phyloP scores from a whole-genome alignment of 495 filamentous ascomycete species.

The Daldinia grandis region DNA sequence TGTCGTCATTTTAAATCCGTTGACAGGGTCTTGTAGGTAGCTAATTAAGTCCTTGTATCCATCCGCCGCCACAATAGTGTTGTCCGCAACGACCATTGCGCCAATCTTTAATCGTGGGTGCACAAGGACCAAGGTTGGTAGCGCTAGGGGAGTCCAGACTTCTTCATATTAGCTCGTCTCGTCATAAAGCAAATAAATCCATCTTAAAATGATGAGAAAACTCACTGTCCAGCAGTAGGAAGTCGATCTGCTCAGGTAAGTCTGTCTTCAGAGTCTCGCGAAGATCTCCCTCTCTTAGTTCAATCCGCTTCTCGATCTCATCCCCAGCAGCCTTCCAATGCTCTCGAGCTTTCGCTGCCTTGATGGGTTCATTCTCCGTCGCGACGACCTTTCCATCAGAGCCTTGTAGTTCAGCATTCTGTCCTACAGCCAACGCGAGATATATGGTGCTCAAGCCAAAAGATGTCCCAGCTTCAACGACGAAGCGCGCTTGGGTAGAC shows the following conservation, averaged over 20 bases:
- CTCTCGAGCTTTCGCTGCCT: conserved; percentile 54
- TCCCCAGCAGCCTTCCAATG: conserved; percentile 60
- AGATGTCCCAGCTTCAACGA: conserved; percentile 66
- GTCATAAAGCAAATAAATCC: not conserved
- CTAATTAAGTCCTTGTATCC: conserved; percentile 47
- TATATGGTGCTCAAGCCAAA: conserved; percentile 70
- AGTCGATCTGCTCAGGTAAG: conserved; percentile 56
- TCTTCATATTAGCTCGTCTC: conserved; percentile 8
- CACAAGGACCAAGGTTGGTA: conserved; percentile 59
- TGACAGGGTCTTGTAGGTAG: conserved; percentile 40
- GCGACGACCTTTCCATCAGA: conserved; percentile 57
- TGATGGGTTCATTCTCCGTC: conserved; percentile 62
- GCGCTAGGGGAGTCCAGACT: conserved; percentile 64
- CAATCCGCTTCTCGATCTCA: conserved; percentile 55
- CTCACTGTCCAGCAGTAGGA: conserved; percentile 65
- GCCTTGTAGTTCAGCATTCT: conserved; percentile 41
- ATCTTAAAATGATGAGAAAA: not conserved
- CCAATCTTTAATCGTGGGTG: conserved; percentile 56
- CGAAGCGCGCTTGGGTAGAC: conserved; percentile 54
- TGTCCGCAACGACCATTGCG: conserved; percentile 62
- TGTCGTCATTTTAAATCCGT: conserved; percentile 42
- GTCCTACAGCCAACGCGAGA: conserved; percentile 61
- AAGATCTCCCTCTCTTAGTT: conserved; percentile 63
- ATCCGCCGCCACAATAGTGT: conserved; percentile 48
- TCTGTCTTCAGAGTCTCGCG: conserved; percentile 57